Evolutionary conservation across 225 moss, liverwort and hornwort genomes (phyloP), one percentile per base, ranked within the genome.

Genomic region (Lunularia cruciata): DNA sequence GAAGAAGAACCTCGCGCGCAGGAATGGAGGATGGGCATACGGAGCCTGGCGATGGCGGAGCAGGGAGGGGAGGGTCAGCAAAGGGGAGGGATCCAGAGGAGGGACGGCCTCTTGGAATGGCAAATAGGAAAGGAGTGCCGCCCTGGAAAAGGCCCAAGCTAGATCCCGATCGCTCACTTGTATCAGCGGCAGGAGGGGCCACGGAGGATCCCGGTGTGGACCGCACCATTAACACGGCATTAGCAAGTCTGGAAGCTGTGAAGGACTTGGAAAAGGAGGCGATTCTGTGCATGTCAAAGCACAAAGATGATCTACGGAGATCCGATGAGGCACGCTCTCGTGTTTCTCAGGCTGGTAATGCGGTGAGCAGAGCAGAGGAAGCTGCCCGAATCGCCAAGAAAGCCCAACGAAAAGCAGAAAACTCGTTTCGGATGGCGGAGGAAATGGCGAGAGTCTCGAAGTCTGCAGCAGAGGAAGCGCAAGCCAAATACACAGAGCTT

Each of bases 381-480:
- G 71, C 71, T 47, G 60, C 60, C 1, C 59, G 71, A 71, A 71
- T 71, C 33, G 71, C 71, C 61, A 71, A 71, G 71, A 71, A 71
- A 57, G 71, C 71, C 22, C 71, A 71, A 23, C 59, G 71, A 25
- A 71, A 71, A 36, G 71, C 71, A 7, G 71, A 71, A 36, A 60
- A 71, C 30, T 71, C 71, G 34, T 71, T 71, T 48, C 71, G 58
- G 23, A 71, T 59, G 33, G 71, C 71, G 8, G 71, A 71, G 20
- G 71, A 71, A 18, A 28, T 71, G 45, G 71, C 71, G 14, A 28
- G 71, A 35, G 71, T 60, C 20, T 71, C 71, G 18, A 71, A 71
- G 37, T 61, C 61, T 10, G 71, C 61, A 3, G 46, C 71, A 15
- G 71, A 71, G 31, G 71, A 71, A 61, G 71, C 71, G 18, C 60